Conservation (phyloP, 495 filamentous ascomycete species). For the Aspergillus egyptiacus region DNA sequence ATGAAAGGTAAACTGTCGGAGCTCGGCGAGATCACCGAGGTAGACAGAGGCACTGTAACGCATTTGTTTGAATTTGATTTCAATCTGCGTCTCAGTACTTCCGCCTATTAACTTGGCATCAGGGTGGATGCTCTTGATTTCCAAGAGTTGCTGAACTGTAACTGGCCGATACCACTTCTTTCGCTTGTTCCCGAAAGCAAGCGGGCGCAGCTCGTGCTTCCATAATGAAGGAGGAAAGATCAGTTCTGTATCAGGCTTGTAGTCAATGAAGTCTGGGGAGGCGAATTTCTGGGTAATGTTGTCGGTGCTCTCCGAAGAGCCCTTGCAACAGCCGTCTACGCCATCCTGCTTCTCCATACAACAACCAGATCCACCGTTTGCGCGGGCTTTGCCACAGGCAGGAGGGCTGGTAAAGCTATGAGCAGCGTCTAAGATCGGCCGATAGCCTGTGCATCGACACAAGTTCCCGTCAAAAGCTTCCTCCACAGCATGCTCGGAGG, state of each 20-base stretch:
- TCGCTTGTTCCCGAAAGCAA: slow-evolving; percentile 88
- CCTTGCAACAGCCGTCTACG: slow-evolving; percentile 38
- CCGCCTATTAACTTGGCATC: slow-evolving; percentile 92
- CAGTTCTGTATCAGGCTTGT: slow-evolving; percentile 85
- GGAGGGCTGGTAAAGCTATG: slow-evolving; percentile 42
- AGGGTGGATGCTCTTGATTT: slow-evolving; percentile 82
- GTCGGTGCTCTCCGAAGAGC: slow-evolving; percentile 12
- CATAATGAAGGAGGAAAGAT: slow-evolving; percentile 85
- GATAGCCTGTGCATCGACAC: slow-evolving; percentile 92
- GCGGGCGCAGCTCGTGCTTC: slow-evolving; percentile 73
- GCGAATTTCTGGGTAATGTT: slow-evolving; percentile 12
- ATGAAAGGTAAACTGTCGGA: slow-evolving; percentile 70
- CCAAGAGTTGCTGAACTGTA: slow-evolving; percentile 77
- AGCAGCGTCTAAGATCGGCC: slow-evolving; percentile 91
- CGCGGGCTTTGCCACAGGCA: slow-evolving; percentile 38
- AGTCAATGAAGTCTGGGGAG: slow-evolving; percentile 71
- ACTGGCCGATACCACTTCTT: slow-evolving; percentile 93
- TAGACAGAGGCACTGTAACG: slow-evolving; percentile 86
- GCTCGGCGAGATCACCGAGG: slow-evolving; percentile 86
- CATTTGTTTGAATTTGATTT: slow-evolving; percentile 96
- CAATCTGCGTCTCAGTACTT: slow-evolving; percentile 95
- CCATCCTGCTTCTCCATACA: slow-evolving; percentile 47
- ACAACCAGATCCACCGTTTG: slow-evolving; percentile 48
- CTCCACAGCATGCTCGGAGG: slow-evolving; percentile 68
- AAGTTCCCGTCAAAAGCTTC: slow-evolving; percentile 80